These are phyloP conservation scores for Echeveria elegans DNA, from an alignment of 164 flowering plant genomes.

Conservation along the genomic window DNA sequence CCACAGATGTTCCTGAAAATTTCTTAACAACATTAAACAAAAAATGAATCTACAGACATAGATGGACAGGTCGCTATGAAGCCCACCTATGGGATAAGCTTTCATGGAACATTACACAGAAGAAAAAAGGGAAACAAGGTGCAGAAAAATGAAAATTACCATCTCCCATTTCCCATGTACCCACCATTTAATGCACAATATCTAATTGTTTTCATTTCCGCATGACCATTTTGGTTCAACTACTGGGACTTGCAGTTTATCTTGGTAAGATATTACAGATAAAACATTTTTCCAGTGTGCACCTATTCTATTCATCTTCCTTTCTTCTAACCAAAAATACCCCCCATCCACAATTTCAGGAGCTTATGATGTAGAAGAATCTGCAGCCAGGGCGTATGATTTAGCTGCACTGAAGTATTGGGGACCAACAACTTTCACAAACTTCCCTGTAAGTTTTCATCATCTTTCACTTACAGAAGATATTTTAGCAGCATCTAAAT, in stretches of 20 bases:
- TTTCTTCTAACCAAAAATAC: not conserved
- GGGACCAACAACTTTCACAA: conserved; percentile 40
- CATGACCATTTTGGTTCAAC: not conserved
- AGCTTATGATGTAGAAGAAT: conserved; percentile 54
- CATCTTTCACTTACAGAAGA: no score
- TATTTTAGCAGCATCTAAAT: not conserved
- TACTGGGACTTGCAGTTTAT: conserved; percentile 2
- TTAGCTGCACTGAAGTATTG: conserved; percentile 52
- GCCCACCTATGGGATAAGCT: conserved; percentile 58
- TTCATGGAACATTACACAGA: conserved; percentile 49
- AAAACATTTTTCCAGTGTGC: not conserved
- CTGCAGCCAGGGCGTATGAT: conserved; percentile 55
- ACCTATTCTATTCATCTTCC: no score
- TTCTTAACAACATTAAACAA: not conserved
- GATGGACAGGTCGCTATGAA: conserved; percentile 49
- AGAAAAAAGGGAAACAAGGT: conserved; percentile 59
- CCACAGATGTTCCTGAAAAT: no score
- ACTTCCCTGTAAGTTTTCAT: conserved; percentile 10
- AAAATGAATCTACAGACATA: conserved; percentile 20
- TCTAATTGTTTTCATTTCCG: not conserved
- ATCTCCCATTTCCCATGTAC: no score
- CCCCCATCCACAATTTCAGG: conserved; percentile 18
- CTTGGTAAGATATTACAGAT: conserved; percentile 6
- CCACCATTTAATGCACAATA: not conserved
- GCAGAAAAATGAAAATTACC: no score